Base-by-base conservation (phyloP, 2,329 filamentous ascomycete species). In the Nothophaeocryptopus gaeumannii region DNA sequence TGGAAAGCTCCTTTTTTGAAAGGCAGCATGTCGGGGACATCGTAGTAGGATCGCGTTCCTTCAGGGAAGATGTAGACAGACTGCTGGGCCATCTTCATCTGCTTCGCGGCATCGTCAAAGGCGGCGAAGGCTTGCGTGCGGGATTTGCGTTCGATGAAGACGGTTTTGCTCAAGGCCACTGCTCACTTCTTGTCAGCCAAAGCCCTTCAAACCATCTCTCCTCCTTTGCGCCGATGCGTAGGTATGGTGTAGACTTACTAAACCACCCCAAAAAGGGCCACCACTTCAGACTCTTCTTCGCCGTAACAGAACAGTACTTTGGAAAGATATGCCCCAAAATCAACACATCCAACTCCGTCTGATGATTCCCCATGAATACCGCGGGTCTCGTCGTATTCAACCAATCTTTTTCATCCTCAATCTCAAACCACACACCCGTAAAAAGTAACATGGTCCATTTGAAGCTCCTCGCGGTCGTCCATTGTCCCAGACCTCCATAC, bases 1-100 rank as follows among this genome's bases (percentile, higher is more conserved):
- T 99, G 92, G 72, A 99, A 99, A 39, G 92, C 93, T 52, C 93
- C 93, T 77, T 99, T 99, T 75, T 99, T 99, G 79, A 97, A 99
- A n/a, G 90, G 88, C 47, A 97, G 76, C 63, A 99, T 74, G 51
- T 79, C 81, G 1, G 93, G 88, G 47, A 91, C 84, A 62, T 86
- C 82, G 50, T 87, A 80, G 73, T 97, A 96, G 68, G 88, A 95
- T 59, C 93, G 82, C 1, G 93, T 99, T 43, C 93, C 93, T 74
- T 99, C 93, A 51, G 88, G 86, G 71, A 92, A 92, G 74, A 92
- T 89, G 74, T 84, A 92, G 61, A 92, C 88, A 70, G 80, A 88
- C 75, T 78, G 76, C 48, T 69, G 66, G 63, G 85, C 78, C 45
- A 72, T 72, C 62, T 78, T 81, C 74, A 99, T 99, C 69, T 91